Evolutionary conservation across 371 early-diverging fungal species (phyloP).

Genomic region (Mucor irregularis): DNA sequence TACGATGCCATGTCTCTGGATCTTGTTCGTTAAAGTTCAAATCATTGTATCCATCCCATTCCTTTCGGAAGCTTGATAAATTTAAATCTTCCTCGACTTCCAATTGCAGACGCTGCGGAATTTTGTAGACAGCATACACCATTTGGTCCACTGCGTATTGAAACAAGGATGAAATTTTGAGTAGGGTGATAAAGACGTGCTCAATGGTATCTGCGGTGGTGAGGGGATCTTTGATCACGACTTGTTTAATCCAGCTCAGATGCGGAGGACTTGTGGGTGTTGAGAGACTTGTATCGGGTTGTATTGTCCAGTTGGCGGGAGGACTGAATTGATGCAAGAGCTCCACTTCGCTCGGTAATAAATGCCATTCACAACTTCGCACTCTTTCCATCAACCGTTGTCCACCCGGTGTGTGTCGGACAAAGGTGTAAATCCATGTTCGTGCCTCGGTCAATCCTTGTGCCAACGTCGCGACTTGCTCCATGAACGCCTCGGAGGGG

Average conservation of each 20-base stretch:
- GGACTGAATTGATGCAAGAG: neutral
- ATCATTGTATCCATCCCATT: conserved; percentile 4
- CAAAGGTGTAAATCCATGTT: conserved; percentile 21
- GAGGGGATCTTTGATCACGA: neutral
- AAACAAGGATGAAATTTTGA: conserved; percentile 34
- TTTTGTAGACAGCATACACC: conserved; percentile 32
- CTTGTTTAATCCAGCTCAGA: conserved; percentile 6
- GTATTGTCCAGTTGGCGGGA: neutral
- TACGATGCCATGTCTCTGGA: neutral
- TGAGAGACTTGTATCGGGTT: neutral
- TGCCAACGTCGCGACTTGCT: conserved; percentile 23
- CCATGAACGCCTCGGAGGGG: conserved; percentile 12
- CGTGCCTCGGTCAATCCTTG: conserved; percentile 18
- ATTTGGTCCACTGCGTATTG: conserved; percentile 49
- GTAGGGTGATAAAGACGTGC: conserved; percentile 9
- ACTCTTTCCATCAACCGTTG: conserved; percentile 30
- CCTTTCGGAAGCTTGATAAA: conserved; percentile 4
- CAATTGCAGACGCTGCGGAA: conserved; percentile 32
- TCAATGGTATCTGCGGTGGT: neutral
- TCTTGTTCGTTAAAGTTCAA: neutral
- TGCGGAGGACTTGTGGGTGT: neutral
- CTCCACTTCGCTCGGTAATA: conserved; percentile 9
- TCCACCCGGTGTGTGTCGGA: conserved; percentile 3
- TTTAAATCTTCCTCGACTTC: conserved; percentile 40
- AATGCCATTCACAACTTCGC: conserved; percentile 34